These are phyloP conservation scores for Macrotyloma uniflorum DNA, from an alignment of 306 rosid species.

Conservation along the genomic window DNA sequence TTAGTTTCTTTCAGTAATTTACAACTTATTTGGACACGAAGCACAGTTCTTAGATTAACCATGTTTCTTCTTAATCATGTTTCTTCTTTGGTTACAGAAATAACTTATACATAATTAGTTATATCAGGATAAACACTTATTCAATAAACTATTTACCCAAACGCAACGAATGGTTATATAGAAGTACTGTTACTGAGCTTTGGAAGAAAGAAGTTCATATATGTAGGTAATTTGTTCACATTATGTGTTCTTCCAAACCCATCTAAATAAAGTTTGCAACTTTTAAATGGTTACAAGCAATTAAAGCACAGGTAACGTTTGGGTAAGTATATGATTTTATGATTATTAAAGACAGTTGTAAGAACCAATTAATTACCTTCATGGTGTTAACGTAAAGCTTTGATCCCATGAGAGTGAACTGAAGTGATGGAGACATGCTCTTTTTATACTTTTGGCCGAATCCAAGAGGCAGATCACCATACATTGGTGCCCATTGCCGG, in stretches of 20 bases:
- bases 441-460: constrained; percentile 57
- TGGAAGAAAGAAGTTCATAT: constrained; percentile 5
- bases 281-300: too few relatives aligned
- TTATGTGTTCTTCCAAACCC: too few relatives aligned
- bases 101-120: too few relatives aligned
- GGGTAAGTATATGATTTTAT: neutral
- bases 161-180: neutral
- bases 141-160: too few relatives aligned
- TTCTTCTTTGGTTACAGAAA: too few relatives aligned
- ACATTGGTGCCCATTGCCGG: constrained; percentile 96
- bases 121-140: too few relatives aligned
- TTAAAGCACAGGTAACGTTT: too few relatives aligned
- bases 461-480: constrained; percentile 79
- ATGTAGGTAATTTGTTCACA: neutral
- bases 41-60: neutral
- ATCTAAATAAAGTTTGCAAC: too few relatives aligned
- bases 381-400: constrained; percentile 83
- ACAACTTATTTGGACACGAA: too few relatives aligned
- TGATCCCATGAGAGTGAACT: constrained; percentile 84
- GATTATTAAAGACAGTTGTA: neutral
- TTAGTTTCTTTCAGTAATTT: neutral
- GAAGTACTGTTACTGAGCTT: neutral
- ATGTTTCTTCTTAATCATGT: too few relatives aligned
- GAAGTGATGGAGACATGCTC: constrained; percentile 68
- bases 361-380: constrained; percentile 62